phyloP scores from a whole-genome alignment of 2,329 filamentous ascomycete species.

The Fusarium redolens region DNA sequence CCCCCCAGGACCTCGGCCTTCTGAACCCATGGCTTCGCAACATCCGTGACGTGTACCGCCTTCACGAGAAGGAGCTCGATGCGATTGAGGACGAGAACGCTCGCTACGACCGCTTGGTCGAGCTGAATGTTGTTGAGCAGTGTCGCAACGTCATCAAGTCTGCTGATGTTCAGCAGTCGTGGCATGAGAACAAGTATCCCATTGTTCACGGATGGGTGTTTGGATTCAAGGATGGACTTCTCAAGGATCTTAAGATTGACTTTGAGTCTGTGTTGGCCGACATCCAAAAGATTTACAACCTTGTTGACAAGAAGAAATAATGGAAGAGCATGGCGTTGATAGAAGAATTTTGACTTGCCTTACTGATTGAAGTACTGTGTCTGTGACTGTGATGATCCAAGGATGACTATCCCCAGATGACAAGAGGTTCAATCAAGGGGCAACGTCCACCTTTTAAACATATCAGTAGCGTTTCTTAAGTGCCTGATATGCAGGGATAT shows the following conservation, averaged over 20 bases:
- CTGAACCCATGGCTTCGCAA: constrained; percentile 81
- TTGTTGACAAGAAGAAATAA: constrained; percentile 52
- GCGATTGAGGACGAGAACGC: constrained; percentile 67
- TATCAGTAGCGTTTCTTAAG: constrained; percentile 28
- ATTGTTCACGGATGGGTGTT: constrained; percentile 82
- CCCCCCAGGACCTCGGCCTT: constrained; percentile 75
- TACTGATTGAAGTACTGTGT: background rate
- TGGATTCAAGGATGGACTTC: constrained; percentile 73
- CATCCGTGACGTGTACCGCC: constrained; percentile 78
- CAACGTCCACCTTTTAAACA: constrained; percentile 29
- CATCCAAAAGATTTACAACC: constrained; percentile 74
- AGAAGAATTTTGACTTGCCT: constrained; percentile 24
- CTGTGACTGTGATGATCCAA: background rate
- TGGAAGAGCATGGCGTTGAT: constrained; percentile 12
- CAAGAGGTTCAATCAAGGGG: background rate
- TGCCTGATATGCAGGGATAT: constrained; percentile 40
- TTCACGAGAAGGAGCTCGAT: constrained; percentile 78
- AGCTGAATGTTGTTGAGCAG: constrained; percentile 85
- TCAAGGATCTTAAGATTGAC: constrained; percentile 73
- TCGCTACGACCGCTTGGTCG: constrained; percentile 77
- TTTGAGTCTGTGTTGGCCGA: constrained; percentile 66
- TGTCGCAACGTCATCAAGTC: constrained; percentile 84
- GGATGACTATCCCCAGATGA: background rate
- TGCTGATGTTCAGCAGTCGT: constrained; percentile 79
- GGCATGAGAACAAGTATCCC: constrained; percentile 70